Evolutionary conservation across 495 filamentous ascomycete species (phyloP).

Genomic region (Neurospora africana): DNA sequence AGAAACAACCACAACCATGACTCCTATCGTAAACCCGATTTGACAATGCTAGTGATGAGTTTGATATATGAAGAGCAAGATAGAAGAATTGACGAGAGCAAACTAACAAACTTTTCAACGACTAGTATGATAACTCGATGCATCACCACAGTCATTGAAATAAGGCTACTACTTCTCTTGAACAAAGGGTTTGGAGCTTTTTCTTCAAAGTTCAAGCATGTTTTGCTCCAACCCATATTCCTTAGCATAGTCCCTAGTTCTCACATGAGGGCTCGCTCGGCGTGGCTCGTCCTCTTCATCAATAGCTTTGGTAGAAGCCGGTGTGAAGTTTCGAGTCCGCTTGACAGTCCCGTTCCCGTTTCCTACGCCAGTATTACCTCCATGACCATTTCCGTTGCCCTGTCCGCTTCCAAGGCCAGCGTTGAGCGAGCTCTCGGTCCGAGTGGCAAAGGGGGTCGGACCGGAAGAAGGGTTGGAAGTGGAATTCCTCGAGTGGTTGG

Average conservation of each 20-base stretch:
- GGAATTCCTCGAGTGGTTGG: not conserved
- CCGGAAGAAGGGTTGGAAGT: not conserved
- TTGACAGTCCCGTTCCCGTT: slow-evolving; percentile 14
- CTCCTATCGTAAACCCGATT: not conserved
- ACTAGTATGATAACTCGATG: not conserved
- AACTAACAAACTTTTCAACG: not conserved
- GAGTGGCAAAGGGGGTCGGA: not conserved
- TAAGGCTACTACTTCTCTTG: not conserved
- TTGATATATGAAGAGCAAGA: not conserved
- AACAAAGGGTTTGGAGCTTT: not conserved
- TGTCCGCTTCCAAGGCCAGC: not conserved
- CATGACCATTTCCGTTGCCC: not conserved
- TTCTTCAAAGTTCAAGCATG: not conserved
- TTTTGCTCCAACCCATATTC: not conserved
- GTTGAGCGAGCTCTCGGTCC: not conserved
- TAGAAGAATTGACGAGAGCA: not conserved
- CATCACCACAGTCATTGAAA: not conserved
- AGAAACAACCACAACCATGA: not conserved
- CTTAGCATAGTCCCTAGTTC: not conserved
- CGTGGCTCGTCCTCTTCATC: slow-evolving; percentile 30
- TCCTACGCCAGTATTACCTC: not conserved
- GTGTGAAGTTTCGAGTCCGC: slow-evolving; percentile 34
- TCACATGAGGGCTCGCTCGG: slow-evolving; percentile 20
- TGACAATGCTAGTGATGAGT: not conserved
- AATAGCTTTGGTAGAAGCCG: slow-evolving; percentile 30